Evolutionary conservation across 805 yeast species (phyloP).

Genomic region (Torulaspora delbrueckii): DNA sequence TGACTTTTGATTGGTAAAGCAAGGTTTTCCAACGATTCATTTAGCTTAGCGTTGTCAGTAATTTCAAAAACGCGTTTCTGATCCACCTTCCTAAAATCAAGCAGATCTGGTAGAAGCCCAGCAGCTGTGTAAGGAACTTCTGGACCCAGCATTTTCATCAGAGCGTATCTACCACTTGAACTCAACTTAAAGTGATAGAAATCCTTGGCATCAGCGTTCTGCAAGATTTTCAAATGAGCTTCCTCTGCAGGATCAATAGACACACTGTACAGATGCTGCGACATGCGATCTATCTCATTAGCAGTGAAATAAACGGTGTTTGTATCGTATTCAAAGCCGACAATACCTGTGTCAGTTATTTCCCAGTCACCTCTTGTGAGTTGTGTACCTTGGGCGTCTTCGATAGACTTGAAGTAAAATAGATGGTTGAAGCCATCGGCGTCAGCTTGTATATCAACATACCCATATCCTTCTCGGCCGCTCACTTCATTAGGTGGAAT

Average conservation of each 20-base stretch:
- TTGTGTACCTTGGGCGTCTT: constrained; percentile 38
- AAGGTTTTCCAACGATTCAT: constrained; percentile 30
- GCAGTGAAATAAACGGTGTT: constrained; percentile 52
- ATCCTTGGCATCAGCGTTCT: constrained; percentile 22
- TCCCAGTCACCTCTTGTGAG: constrained; percentile 50
- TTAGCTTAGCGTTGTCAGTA: constrained; percentile 15
- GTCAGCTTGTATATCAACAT: constrained; percentile 55
- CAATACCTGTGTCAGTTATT: constrained; percentile 43
- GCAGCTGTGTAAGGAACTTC: constrained; percentile 24
- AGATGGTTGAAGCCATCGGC: constrained; percentile 55
- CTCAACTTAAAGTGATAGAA: constrained; percentile 50
- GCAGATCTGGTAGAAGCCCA: constrained; percentile 20
- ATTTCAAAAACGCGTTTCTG: constrained; percentile 12
- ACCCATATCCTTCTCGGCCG: constrained; percentile 44
- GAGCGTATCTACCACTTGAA: constrained; percentile 47
- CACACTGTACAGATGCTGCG: constrained; percentile 55
- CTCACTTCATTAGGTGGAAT: constrained; percentile 36
- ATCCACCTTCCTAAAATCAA: constrained; percentile 5
- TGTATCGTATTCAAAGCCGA: constrained; percentile 44
- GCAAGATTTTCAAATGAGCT: constrained; percentile 10
- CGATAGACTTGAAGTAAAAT: constrained; percentile 50
- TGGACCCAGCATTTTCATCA: constrained; percentile 29
- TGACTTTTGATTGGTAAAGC: constrained; percentile 44
- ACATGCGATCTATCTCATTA: constrained; percentile 42
- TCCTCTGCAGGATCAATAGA: constrained; percentile 30